Evolutionary conservation across 768 basidiomycete species (phyloP), one percentile per base, ranked within the genome.

Genomic region (Coprinellus micaceus): DNA sequence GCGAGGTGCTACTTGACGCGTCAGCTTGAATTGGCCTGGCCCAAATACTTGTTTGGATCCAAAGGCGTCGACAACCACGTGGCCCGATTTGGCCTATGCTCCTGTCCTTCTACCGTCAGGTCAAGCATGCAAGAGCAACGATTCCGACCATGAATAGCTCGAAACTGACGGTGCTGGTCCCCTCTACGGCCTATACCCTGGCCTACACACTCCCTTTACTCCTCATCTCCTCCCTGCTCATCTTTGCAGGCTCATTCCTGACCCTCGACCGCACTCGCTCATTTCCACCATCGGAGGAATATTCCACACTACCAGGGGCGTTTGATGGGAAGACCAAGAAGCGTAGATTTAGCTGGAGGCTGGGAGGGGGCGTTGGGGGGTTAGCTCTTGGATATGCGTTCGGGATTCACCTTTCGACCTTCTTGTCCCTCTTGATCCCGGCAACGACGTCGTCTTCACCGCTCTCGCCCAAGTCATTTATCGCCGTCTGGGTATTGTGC

Each of bases 171-270:
- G 62, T 69, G 25, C 71, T 86, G 25, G 68, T 87, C 6, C 69
- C 77, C 41, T 72, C 80, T 9, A 73, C 77, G 21, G 66, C 81
- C 3, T 82, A 80, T 63, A 66, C 76, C 24, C 75, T 88, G 28
- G 77, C 78, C 39, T 88, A 87, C 64, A 63, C 79, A 29, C 63
- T 88, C 25, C 85, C 85, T 50, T 72, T 89, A n/a, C 72, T 89
- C 29, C 65, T 82, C 3, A 57, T 83, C 4, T 87, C 86, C 10
- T 50, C 84, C 39, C 58, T 82, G 22, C 71, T 85, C 36, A 81
- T 80, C 6, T 84, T 87, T 63, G 73, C 84, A n/a, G 86, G 87
- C n/a, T 77, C 85, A 2, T 88, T 89, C 67, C 72, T 88, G 21
- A 87, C 80, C 17, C 77, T 89, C 48, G 86, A 88, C 64, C 83